Evolutionary conservation across 2,329 filamentous ascomycete genomes (phyloP).

Genomic region (Xylaria sp.): DNA sequence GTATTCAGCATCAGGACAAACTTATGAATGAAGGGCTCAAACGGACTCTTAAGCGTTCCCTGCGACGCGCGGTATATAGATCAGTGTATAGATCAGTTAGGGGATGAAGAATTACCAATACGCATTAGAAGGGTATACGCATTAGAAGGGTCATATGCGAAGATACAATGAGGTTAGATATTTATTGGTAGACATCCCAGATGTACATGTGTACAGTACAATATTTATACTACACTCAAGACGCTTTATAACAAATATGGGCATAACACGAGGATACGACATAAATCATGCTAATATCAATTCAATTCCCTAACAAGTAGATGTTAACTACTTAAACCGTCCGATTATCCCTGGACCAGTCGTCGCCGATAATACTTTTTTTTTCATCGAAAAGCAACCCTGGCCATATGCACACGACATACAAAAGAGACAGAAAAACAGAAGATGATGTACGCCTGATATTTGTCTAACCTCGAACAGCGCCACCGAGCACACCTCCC

Average conservation of each 20-base stretch:
- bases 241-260: not conserved
- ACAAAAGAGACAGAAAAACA: slow-evolving; percentile 44
- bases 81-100: not conserved
- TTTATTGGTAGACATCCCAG: slow-evolving; percentile 4
- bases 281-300: slow-evolving; percentile 26
- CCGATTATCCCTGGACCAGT: slow-evolving; percentile 36
- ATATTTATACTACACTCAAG: not conserved
- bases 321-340: slow-evolving; percentile 36
- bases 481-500: slow-evolving; percentile 79
- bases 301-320: slow-evolving; percentile 40
- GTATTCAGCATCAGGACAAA: not conserved
- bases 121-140: too few species aligned
- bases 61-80: not conserved
- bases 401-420: slow-evolving; percentile 44
- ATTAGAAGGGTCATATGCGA: not conserved
- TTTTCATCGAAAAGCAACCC: slow-evolving; percentile 41
- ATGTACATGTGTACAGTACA: not conserved
- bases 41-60: not conserved
- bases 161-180: not conserved
- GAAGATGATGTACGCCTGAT: slow-evolving; percentile 34
- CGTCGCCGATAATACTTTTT: slow-evolving; percentile 39
- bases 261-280: not conserved
- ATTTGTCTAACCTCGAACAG: slow-evolving; percentile 65
- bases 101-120: not conserved
- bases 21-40: not conserved